phyloP scores from a whole-genome alignment of 2,329 filamentous ascomycete genomes.

The Pyricularia sp. region DNA sequence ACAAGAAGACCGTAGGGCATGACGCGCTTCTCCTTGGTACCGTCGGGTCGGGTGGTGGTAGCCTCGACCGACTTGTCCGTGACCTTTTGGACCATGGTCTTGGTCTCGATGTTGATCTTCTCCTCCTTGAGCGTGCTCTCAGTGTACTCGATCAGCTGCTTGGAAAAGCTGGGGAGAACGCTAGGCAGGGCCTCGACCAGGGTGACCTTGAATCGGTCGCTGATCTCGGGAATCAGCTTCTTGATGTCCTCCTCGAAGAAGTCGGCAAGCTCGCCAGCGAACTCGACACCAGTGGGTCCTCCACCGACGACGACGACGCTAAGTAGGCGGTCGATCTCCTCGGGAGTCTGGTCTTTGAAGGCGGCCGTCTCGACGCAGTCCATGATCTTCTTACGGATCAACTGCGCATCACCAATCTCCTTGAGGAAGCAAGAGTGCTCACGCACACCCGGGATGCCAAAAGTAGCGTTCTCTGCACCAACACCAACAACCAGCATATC shows the following conservation, averaged over 20 bases:
- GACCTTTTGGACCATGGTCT: conserved; percentile 98
- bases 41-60: conserved; percentile 71
- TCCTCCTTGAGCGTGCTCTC: conserved; percentile 99
- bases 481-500: conserved; percentile 98
- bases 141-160: conserved; percentile 98
- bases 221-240: conserved; percentile 96
- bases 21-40: conserved; percentile 68
- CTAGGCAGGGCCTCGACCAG: conserved; percentile 95
- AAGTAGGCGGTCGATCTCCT: conserved; percentile 86
- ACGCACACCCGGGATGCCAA: conserved; percentile 90
- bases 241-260: conserved; percentile 98
- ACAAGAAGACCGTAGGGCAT: conserved; percentile 95
- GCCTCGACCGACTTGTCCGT: conserved; percentile 90
- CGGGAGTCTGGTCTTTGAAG: conserved; percentile 87
- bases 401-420: conserved; percentile 93
- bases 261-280: conserved; percentile 95
- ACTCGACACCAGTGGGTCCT: conserved; percentile 95
- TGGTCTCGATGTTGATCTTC: conserved; percentile 93
- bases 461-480: conserved; percentile 96
- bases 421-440: conserved; percentile 98
- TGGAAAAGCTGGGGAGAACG: conserved; percentile 95
- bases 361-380: conserved; percentile 97
- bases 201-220: conserved; percentile 91
- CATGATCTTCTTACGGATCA: conserved; percentile 98
- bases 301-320: conserved; percentile 97